Base-by-base conservation (phyloP, 2,329 filamentous ascomycete genomes). In the Blastomyces parvus region DNA sequence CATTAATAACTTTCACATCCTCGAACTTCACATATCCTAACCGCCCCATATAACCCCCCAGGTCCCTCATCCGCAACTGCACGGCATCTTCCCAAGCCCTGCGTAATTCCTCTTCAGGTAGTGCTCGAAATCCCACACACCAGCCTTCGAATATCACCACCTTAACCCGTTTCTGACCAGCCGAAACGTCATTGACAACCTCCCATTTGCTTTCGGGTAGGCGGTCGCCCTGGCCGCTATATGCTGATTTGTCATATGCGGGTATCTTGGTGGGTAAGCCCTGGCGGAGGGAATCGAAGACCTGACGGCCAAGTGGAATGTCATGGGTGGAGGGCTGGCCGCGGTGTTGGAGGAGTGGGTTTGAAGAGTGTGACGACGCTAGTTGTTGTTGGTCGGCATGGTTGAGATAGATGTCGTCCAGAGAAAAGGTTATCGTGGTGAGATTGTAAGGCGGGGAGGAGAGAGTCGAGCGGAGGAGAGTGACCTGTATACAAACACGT, bases 271-370 rank as follows among this genome's bases (percentile, higher is more conserved):
- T 82, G 6, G 82, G 79, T 61, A 76, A 72, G 60, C 83, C 81
- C 13, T 74, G 69, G 40, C 76, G 76, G 46, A 87, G 74, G 27
- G 88, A 80, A 33, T 81, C 70, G 74, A 96, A 89, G 68, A 93
- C 84, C 4, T 79, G 69, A 17, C 76, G 75, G 3, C 84, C 84
- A 13, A 96, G 83, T 3, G 79, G 71, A 55, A 92, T 79, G 70
- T 96, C 91, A 74, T 96, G 92, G 0, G 91, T 88, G 58, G 88
- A 89, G 6, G 91, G 91, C 72, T 96, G 88, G 22, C 91, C 92
- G 56, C 91, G 85, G 69, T 91, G 88, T 70, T 91, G 88, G 57
- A 96, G 81, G 2, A 97, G 82, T 25, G 84, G 83, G 71, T 96
- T 96, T 46, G 82, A 76, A 0, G 88, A 84, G 70, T 94, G 80